These are phyloP conservation scores for Byssoonygena ceratinophila DNA, from an alignment of 2,329 filamentous ascomycete genomes.

Conservation along the genomic window DNA sequence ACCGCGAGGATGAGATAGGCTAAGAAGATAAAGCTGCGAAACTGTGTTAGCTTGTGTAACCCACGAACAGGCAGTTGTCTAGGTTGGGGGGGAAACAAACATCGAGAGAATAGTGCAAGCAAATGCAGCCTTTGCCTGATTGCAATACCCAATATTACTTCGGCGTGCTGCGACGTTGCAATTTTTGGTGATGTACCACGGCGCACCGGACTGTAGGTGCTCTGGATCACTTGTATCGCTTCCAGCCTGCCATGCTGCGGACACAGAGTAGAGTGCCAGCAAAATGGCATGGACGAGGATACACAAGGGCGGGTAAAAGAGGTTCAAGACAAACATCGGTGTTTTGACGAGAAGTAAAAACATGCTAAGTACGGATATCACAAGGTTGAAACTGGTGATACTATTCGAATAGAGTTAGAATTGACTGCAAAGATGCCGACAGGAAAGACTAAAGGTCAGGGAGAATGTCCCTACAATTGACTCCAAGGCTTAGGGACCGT, in stretches of 20 bases:
- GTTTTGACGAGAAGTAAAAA: conserved; percentile 52
- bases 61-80: neutral
- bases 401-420: conserved; percentile 29
- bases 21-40: conserved; percentile 40
- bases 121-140: conserved; percentile 51
- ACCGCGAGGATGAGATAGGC: conserved; percentile 40
- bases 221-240: conserved; percentile 49
- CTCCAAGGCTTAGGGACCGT: conserved; percentile 50
- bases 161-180: conserved; percentile 43
- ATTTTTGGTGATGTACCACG: conserved; percentile 55
- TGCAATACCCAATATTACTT: conserved; percentile 44
- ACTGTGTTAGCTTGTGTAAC: neutral
- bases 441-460: conserved; percentile 1
- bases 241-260: conserved; percentile 46
- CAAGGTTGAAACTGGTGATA: conserved; percentile 51
- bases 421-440: conserved; percentile 3
- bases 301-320: conserved; percentile 48
- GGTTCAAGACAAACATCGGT: conserved; percentile 46
- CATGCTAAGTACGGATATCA: conserved; percentile 50
- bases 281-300: conserved; percentile 43
- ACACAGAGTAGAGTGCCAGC: conserved; percentile 45
- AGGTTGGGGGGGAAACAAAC: conserved; percentile 34
- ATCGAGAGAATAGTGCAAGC: conserved; percentile 47
- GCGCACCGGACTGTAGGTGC: conserved; percentile 45
- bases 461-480: conserved; percentile 40